Conservation (phyloP, 768 basidiomycete species). For the Epithele typhae region DNA sequence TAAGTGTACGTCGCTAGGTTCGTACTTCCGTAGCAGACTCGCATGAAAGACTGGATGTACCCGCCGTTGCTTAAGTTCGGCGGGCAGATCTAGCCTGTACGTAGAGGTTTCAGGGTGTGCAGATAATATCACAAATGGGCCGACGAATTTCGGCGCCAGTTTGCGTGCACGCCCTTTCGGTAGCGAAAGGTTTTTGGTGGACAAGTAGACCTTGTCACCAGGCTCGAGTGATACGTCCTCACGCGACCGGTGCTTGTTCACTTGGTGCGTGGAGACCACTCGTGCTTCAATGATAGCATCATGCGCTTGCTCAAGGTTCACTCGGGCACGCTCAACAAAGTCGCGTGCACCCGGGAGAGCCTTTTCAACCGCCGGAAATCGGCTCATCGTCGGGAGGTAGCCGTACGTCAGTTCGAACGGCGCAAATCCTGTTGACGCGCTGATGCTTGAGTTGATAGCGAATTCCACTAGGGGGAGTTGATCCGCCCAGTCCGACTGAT, state of each 20-base stretch:
- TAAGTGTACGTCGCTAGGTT: constrained; percentile 27
- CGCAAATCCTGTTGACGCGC: constrained; percentile 31
- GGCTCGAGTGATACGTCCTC: constrained; percentile 11
- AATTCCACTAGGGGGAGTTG: constrained; percentile 33
- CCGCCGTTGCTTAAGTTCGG: constrained; percentile 11
- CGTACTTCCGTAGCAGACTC: constrained; percentile 24
- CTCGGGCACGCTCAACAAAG: constrained; percentile 23
- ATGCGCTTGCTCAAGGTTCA: constrained; percentile 28
- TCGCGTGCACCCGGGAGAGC: constrained; percentile 17
- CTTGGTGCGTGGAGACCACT: constrained; percentile 26
- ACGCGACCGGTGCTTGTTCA: constrained; percentile 23
- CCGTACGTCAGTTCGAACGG: constrained; percentile 28
- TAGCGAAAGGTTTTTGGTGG: constrained; percentile 32
- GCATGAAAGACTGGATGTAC: constrained; percentile 36
- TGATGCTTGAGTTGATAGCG: constrained; percentile 31
- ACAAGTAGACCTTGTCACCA: constrained; percentile 32
- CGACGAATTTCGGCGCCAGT: constrained; percentile 33
- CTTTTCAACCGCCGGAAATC: background rate
- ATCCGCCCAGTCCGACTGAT: constrained; percentile 27
- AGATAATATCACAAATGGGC: constrained; percentile 31
- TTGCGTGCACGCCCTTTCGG: constrained; percentile 32
- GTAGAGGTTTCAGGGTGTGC: constrained; percentile 18
- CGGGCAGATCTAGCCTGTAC: constrained; percentile 30
- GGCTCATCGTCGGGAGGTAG: constrained; percentile 13
- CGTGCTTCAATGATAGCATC: constrained; percentile 33